These are phyloP conservation scores for Schwanniomyces vanrijiae DNA, from an alignment of 805 yeast genomes.

Conservation along the genomic window DNA sequence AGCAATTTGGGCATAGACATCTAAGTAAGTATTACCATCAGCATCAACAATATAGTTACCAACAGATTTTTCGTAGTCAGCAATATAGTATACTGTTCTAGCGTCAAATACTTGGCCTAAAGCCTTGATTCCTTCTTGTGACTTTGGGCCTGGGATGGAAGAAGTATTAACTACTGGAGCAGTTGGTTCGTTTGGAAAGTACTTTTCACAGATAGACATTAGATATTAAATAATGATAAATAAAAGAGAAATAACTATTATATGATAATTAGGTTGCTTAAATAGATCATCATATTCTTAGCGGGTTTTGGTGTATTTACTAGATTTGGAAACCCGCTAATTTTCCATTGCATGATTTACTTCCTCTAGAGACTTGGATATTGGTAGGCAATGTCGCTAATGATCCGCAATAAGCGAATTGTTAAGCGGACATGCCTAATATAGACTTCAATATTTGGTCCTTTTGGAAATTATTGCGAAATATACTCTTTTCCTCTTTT, in stretches of 20 bases:
- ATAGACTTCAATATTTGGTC: not conserved
- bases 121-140: constrained; percentile 49
- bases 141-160: constrained; percentile 75
- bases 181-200: constrained; percentile 81
- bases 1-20: constrained; percentile 59
- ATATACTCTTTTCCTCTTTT: too few species aligned
- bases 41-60: constrained; percentile 83
- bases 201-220: constrained; percentile 48
- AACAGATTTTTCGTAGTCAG: constrained; percentile 69
- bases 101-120: constrained; percentile 67
- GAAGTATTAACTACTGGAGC: constrained; percentile 62
- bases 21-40: constrained; percentile 75
- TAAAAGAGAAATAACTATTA: not conserved
- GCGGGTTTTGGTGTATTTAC: not conserved
- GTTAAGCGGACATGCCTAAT: not conserved
- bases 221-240: not conserved
- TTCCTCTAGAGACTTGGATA: too few species aligned
- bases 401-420: not conserved
- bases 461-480: not conserved
- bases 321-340: not conserved
- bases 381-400: not conserved
- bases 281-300: not conserved
- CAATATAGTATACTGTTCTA: constrained; percentile 71
- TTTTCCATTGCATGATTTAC: too few species aligned
- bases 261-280: not conserved